Base-by-base conservation (phyloP, 73 alveolate genomes). In the Blepharisma stoltei region DNA sequence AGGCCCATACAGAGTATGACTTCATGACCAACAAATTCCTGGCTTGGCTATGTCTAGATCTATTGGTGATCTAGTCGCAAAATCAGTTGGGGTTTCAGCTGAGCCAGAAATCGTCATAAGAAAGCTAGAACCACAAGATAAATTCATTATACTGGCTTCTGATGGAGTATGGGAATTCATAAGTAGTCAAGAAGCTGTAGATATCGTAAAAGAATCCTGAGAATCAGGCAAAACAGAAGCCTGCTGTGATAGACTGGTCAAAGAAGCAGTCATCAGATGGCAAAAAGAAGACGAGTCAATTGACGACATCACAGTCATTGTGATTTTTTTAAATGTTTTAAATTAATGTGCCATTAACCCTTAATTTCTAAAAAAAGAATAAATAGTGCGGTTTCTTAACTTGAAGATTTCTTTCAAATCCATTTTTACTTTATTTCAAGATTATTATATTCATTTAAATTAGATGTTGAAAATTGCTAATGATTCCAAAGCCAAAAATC, bases 1-100 rank as follows among this genome's bases (percentile, higher is more conserved):
- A 78, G 96, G 96, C 20, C 96, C 96, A 48, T 77, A 75, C 54
- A 78, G 96, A 75, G 94, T 90, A 38, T 90, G 94, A 91, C 71
- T 90, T 53, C 85, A 75, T 55, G 67, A 84, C 49, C 92, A 79
- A 46, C 83, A 90, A 55, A 76, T 76, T 71, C 96, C 99, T 20
- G 99, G 99, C 20, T 78, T 95, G 7, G 99, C 99, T 5, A 95
- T 95, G 99, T 86, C 97, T 60, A 84, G 99, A 70, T 89, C 97
- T 44, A 86, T 95, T 54, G 99, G 99, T 32, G 99, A 95, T 78
- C 54, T 77, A 54, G 82, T 89, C 38, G 97, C 98, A 14, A 94
- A 89, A 50, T 54, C 76, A 75, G 93, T 87, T 20, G 99, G 99
- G 9, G 98, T 93, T 11, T 86, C 87, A 41, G 83, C 86, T 79